Conservation (phyloP, 306 rosid species). For the Casuarina glauca region DNA sequence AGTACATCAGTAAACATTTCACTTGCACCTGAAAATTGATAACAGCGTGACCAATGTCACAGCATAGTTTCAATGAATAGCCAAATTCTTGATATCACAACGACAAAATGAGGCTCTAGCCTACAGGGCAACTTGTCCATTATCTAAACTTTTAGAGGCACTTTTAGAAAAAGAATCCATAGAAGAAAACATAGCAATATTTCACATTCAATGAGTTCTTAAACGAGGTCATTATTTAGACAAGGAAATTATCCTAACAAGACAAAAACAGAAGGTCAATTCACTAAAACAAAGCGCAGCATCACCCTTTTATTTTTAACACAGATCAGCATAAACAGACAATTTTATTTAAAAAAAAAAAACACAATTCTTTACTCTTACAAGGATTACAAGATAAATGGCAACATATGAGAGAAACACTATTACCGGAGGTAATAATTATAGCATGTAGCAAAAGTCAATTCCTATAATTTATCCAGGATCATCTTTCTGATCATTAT, state of each 20-base stretch:
- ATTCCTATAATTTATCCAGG: background rate
- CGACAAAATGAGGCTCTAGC: conserved; percentile 8
- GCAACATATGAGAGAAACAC: conserved; percentile 2
- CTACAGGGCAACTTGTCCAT: background rate
- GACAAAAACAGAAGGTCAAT: background rate
- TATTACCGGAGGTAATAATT: background rate
- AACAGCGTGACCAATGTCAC: conserved; percentile 14
- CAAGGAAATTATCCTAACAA: background rate
- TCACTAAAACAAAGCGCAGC: background rate
- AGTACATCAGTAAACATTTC: conserved; percentile 67
- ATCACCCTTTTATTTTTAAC: background rate
- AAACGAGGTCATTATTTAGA: background rate
- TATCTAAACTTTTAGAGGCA: conserved; percentile 20
- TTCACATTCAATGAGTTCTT: background rate
- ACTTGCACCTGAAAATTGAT: conserved; percentile 72
- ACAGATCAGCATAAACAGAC: too few relatives aligned
- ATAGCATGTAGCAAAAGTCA: background rate
- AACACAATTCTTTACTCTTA: background rate
- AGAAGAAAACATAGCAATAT: background rate
- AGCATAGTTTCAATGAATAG: conserved; percentile 3
- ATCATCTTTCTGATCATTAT: background rate
- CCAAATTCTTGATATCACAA: conserved; percentile 2
- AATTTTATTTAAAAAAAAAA: background rate
- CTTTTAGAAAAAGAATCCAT: conserved; percentile 2
- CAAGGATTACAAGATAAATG: background rate